phyloP scores from a whole-genome alignment of 768 basidiomycete species.

The Termitomyces sp. region DNA sequence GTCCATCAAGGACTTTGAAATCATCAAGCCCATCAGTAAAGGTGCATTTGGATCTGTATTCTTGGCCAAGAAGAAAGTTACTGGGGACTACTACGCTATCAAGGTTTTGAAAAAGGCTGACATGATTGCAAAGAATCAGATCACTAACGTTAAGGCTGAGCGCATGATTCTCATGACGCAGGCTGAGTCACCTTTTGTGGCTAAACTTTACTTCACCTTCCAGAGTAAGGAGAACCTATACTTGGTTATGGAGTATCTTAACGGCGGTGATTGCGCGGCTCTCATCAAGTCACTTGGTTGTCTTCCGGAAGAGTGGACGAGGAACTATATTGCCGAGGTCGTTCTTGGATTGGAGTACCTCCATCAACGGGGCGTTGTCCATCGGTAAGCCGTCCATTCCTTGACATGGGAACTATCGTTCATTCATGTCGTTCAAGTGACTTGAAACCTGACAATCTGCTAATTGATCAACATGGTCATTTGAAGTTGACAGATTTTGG shows the following conservation, averaged over 20 bases:
- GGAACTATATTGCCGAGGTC: slow-evolving; percentile 94
- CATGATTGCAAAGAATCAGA: slow-evolving; percentile 99
- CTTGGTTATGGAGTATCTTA: slow-evolving; percentile 99
- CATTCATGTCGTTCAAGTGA: slow-evolving; percentile 52
- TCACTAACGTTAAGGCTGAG: slow-evolving; percentile 99
- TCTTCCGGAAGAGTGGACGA: slow-evolving; percentile 94
- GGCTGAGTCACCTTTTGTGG: slow-evolving; percentile 96
- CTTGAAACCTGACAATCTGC: slow-evolving; percentile 94
- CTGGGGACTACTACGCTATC: slow-evolving; percentile 98
- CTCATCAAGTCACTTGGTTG: slow-evolving; percentile 94
- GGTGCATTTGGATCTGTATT: slow-evolving; percentile 99
- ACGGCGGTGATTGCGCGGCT: slow-evolving; percentile 96
- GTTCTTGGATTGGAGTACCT: slow-evolving; percentile 93
- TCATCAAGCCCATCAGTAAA: slow-evolving; percentile 99
- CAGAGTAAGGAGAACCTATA: slow-evolving; percentile 99
- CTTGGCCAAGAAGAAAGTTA: slow-evolving; percentile 95
- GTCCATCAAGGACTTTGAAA: slow-evolving; percentile 98
- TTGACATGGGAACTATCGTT: neutral
- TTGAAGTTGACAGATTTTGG: slow-evolving; percentile 98
- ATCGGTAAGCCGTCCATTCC: slow-evolving; percentile 62
- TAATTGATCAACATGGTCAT: slow-evolving; percentile 95
- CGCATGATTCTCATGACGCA: slow-evolving; percentile 99
- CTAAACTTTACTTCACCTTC: slow-evolving; percentile 97
- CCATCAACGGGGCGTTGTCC: slow-evolving; percentile 92
- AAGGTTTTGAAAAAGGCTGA: slow-evolving; percentile 99